A percentile compares a stretch with the other conserved stretches of the same genome.
Evolutionary conservation across 768 basidiomycete species (phyloP).

Genomic region (Kwoniella sp.): DNA sequence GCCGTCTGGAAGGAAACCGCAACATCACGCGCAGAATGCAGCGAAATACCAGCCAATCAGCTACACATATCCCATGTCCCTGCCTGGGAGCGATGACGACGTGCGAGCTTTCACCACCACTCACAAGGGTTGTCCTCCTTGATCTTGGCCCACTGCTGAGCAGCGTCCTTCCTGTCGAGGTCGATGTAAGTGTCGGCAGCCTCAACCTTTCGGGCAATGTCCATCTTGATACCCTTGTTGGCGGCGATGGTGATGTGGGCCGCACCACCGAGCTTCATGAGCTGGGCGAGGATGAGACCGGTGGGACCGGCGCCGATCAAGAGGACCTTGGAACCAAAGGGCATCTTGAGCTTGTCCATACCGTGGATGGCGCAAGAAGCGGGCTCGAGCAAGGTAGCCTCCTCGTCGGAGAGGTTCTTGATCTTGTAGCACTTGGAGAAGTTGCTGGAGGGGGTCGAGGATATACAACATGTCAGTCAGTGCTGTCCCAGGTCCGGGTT

Average conservation of each 20-base stretch:
- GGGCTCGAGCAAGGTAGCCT: slow-evolving; percentile 84
- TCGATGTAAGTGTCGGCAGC: slow-evolving; percentile 85
- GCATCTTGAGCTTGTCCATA: slow-evolving; percentile 79
- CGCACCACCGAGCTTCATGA: slow-evolving; percentile 84
- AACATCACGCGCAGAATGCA: slow-evolving; percentile 1
- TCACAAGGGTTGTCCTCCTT: slow-evolving; percentile 72
- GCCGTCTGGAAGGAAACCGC: slow-evolving; percentile 61
- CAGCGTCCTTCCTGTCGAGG: slow-evolving; percentile 73
- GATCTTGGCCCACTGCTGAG: slow-evolving; percentile 75
- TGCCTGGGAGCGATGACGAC: background rate
- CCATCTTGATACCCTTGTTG: slow-evolving; percentile 81
- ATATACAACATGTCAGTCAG: background rate
- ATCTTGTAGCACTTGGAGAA: slow-evolving; percentile 83
- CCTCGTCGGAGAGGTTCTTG: slow-evolving; percentile 81
- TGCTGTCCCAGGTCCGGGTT: background rate
- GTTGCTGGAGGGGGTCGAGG: slow-evolving; percentile 57
- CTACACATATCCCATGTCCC: no score
- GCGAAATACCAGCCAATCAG: slow-evolving; percentile 5
- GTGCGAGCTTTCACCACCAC: slow-evolving; percentile 15
- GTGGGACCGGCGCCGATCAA: slow-evolving; percentile 89
- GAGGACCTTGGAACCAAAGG: slow-evolving; percentile 81
- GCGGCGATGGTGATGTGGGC: slow-evolving; percentile 74
- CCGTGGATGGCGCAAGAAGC: slow-evolving; percentile 91
- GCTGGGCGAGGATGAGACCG: slow-evolving; percentile 83
- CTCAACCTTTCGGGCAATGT: slow-evolving; percentile 76